Evolutionary conservation across 805 yeast species (phyloP), one percentile per base, ranked within the genome.

Genomic region (Torulaspora indica): DNA sequence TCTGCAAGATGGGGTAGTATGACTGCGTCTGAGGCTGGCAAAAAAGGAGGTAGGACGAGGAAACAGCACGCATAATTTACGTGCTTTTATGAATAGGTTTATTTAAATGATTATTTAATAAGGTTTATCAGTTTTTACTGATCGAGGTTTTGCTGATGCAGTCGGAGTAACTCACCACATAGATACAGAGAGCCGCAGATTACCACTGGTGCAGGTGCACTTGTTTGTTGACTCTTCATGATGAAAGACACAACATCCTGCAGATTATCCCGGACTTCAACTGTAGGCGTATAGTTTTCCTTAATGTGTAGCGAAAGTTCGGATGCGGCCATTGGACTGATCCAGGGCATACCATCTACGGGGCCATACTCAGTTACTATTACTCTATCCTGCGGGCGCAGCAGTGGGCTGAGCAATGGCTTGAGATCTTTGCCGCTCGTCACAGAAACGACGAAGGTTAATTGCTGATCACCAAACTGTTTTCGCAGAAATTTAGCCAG

Each of bases 261-360:
- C 8, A 72, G 29, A 8, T 61, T 51, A 0, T 57, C 45, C 17
- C 56, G 54, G 2, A 61, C 48, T 0, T 30, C 36, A 1, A 70
- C 67, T 25, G 66, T 55, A 3, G 48, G 13, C 2, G 71, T 51
- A n/a, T 51, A 51, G 1, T 68, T 69, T 2, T 54, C 45, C 14
- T 42, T 18, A 1, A 62, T 53, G 15, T 53, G 51, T 1, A 48
- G n/a, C 24, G 55, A 50, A 14, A 66, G 45, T 4, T 54, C 61
- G 1, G 47, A 44, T 1, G 66, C 57, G 4, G 57, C 60, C 49
- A 70, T 71, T 1, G 90, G 67, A 33, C 70, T 56, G 4, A 93
- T 79, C 98, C 98, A 93, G 0, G 98, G 96, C 98, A 93, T 93
- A 0, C 87, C 83, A 10, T 82, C 90, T 0, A 95, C 91, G 1